These are phyloP conservation scores for Sarocladium strictum DNA, from an alignment of 2,329 filamentous ascomycete genomes.

Conservation along the genomic window DNA sequence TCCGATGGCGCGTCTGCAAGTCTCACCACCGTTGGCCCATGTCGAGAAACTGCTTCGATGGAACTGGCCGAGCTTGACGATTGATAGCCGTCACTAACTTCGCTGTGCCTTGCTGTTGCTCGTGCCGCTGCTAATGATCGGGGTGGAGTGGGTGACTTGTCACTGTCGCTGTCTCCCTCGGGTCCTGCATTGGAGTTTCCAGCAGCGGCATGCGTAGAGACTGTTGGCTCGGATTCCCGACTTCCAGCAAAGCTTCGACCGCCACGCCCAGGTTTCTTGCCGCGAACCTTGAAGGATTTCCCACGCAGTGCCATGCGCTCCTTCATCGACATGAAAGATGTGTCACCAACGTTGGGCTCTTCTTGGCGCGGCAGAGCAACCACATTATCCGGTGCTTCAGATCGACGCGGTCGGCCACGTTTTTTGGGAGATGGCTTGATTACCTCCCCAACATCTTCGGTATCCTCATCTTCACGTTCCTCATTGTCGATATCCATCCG, in stretches of 20 bases:
- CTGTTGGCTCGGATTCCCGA: not conserved
- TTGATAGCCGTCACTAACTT: not conserved
- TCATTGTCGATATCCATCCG: constrained; percentile 9
- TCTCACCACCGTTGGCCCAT: not conserved
- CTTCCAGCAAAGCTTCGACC: not conserved
- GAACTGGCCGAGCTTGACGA: constrained; percentile 8
- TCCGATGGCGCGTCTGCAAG: not conserved
- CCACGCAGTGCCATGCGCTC: constrained; percentile 50
- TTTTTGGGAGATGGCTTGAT: constrained; percentile 11
- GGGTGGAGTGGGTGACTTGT: constrained; percentile 3
- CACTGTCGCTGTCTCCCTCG: not conserved
- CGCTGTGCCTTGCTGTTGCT: not conserved
- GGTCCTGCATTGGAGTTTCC: not conserved
- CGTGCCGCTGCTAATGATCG: not conserved
- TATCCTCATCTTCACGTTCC: not conserved
- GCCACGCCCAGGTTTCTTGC: not conserved
- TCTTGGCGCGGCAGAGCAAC: not conserved
- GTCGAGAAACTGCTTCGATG: constrained; percentile 2
- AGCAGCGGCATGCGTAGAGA: not conserved
- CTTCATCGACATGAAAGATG: constrained; percentile 45
- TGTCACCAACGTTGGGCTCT: not conserved
- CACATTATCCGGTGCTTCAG: constrained; percentile 16
- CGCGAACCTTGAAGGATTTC: constrained; percentile 46
- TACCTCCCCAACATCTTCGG: constrained; percentile 2
- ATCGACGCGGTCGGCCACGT: constrained; percentile 22